Evolutionary conservation across 306 rosid genomes (phyloP), one percentile per base, ranked within the genome.

Genomic region (Ochetophila trinervis): DNA sequence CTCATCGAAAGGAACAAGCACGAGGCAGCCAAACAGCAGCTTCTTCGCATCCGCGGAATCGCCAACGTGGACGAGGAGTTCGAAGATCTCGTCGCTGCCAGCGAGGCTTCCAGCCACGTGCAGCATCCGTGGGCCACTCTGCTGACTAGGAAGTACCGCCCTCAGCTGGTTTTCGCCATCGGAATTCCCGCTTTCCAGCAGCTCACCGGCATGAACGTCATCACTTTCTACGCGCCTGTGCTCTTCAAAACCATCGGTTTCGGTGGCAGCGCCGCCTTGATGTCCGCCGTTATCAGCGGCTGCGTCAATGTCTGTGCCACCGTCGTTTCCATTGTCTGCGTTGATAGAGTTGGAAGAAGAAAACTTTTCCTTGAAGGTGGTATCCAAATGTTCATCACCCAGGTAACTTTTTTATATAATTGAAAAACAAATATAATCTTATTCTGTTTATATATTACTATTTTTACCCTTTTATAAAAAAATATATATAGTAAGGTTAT

Each of bases 181-280:
- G 63, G 36, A 22, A 91, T 88, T 11, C 97, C 94, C 1, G 82
- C 88, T 27, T 91, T 91, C 55, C 96, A 91, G 64, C 96, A 91
- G 62, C 79, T 91, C 64, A 91, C 97, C 6, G 97, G 94, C 60
- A 70, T 80, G 61, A 88, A 88, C 55, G 94, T 84, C 47, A 86
- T 88, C 78, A 84, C 94, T 1, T 86, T 91, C 68, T 88, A 91
- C 54, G 96, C 94, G 5, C 97, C 94, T 4, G 77, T 91, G 36
- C 69, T 91, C 76, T 88, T 88, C 83, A 86, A 76, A 80, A 81
- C 96, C 16, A 75, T 91, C 35, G 97, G 95, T 3, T 91, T 88
- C 19, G 90, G 91, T 65, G 57, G 64, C 76, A 78, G 62, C 1
- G 94, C 86, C 47, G 80, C 91, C 5, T 89, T 88, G 30, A 73